These are phyloP conservation scores for Arthrobotrys conoides DNA, from an alignment of 2,329 filamentous ascomycete genomes.

Conservation along the genomic window DNA sequence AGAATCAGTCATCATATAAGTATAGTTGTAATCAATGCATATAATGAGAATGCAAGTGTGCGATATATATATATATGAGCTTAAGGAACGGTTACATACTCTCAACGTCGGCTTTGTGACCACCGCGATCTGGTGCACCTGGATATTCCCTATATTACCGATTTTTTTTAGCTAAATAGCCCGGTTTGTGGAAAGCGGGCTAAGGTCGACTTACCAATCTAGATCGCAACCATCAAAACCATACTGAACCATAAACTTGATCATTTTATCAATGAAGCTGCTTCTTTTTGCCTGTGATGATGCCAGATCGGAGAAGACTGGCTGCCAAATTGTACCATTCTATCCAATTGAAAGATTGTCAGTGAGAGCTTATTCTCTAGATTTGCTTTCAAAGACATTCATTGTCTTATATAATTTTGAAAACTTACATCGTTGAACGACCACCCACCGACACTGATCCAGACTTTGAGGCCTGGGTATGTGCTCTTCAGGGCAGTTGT, in stretches of 20 bases:
- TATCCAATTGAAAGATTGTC: constrained; percentile 13
- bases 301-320: constrained; percentile 65
- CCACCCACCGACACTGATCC: constrained; percentile 52
- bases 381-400: no score
- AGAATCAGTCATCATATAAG: no score
- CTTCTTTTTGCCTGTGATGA: constrained; percentile 64
- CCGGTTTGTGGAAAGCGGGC: not conserved
- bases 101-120: constrained; percentile 36
- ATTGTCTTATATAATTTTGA: not conserved
- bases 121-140: constrained; percentile 59
- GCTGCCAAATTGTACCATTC: constrained; percentile 45
- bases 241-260: constrained; percentile 68
- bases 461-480: constrained; percentile 45
- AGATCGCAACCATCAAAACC: constrained; percentile 70
- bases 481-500: constrained; percentile 53
- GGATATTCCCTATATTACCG: constrained; percentile 59
- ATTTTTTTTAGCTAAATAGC: constrained; percentile 6
- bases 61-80: no score
- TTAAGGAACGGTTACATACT: constrained; percentile 37
- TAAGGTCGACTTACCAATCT: constrained; percentile 68
- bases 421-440: constrained; percentile 38
- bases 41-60: no score
- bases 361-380: constrained; percentile 13
- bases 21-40: no score
- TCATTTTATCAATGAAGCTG: constrained; percentile 67